These are phyloP conservation scores for Chaetoscypha palmicola DNA, from an alignment of 2,329 filamentous ascomycete genomes.

Conservation along the genomic window DNA sequence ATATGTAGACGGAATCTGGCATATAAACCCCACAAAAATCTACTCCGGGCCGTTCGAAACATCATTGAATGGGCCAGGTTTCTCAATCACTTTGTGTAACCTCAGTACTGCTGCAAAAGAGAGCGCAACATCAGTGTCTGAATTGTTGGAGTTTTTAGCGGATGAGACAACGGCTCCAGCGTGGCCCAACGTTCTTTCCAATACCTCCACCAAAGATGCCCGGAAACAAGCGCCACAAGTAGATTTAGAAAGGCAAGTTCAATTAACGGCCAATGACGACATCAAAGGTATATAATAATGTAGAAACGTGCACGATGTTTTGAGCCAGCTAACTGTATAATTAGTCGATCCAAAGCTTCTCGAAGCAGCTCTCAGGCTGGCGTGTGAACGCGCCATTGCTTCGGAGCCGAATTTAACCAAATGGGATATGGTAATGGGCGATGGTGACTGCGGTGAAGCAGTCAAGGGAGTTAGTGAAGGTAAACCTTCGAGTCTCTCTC, in stretches of 20 bases:
- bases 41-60: constrained; percentile 45
- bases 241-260: constrained; percentile 18
- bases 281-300: constrained; percentile 13
- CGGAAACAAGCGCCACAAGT: constrained; percentile 8
- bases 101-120: constrained; percentile 33
- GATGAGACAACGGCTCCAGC: constrained; percentile 40
- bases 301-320: too few species aligned
- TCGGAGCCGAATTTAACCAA: constrained; percentile 45
- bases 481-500: background rate
- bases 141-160: constrained; percentile 42
- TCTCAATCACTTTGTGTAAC: constrained; percentile 48
- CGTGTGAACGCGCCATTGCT: constrained; percentile 32
- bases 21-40: constrained; percentile 40
- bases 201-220: constrained; percentile 18
- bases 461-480: constrained; percentile 25
- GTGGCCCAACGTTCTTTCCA: constrained; percentile 25
- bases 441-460: constrained; percentile 32
- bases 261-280: constrained; percentile 17
- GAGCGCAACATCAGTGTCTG: constrained; percentile 22
- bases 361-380: constrained; percentile 25
- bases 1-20: too few species aligned
- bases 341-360: constrained; percentile 28
- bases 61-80: constrained; percentile 48
- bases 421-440: constrained; percentile 38
- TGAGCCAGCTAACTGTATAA: background rate